phyloP scores from a whole-genome alignment of 768 basidiomycete genomes.

The Saitozyma podzolica region DNA sequence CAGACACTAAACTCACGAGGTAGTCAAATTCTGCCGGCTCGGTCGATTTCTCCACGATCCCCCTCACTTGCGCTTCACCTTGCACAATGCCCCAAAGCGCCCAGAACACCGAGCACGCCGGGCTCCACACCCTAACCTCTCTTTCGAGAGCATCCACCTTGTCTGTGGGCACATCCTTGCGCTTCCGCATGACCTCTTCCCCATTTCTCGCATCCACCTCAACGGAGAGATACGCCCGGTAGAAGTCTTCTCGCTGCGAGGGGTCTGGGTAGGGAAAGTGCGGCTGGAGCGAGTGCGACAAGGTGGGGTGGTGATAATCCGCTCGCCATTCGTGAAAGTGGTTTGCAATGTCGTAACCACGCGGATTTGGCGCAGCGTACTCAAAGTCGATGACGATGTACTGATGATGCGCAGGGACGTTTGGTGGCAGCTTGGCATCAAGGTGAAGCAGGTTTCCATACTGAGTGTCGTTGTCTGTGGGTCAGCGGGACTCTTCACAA shows the following conservation, averaged over 20 bases:
- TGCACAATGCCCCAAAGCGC: slow-evolving; percentile 92
- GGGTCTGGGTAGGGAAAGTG: slow-evolving; percentile 69
- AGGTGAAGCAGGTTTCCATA: slow-evolving; percentile 87
- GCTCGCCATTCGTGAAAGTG: slow-evolving; percentile 98
- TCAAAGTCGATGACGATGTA: slow-evolving; percentile 97
- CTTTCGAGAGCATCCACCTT: slow-evolving; percentile 66
- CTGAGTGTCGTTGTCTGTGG: slow-evolving; percentile 93
- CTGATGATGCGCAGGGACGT: slow-evolving; percentile 74
- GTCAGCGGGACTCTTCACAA: neutral
- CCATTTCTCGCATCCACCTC: slow-evolving; percentile 41
- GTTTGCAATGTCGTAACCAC: slow-evolving; percentile 93
- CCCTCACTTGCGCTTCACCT: slow-evolving; percentile 58
- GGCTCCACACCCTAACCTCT: slow-evolving; percentile 84
- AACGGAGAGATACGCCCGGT: slow-evolving; percentile 71
- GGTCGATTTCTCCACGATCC: slow-evolving; percentile 51
- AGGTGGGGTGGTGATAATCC: slow-evolving; percentile 68
- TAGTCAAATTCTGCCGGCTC: slow-evolving; percentile 76
- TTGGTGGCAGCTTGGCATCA: slow-evolving; percentile 56
- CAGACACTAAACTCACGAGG: slow-evolving; percentile 53
- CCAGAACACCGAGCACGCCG: slow-evolving; percentile 89
- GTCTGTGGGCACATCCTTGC: slow-evolving; percentile 54
- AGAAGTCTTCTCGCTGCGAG: slow-evolving; percentile 77
- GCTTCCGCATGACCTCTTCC: slow-evolving; percentile 27
- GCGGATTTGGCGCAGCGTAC: slow-evolving; percentile 88
- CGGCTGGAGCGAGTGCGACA: slow-evolving; percentile 52